phyloP scores from a whole-genome alignment of 306 rosid genomes.

The Corylus heterophylla region DNA sequence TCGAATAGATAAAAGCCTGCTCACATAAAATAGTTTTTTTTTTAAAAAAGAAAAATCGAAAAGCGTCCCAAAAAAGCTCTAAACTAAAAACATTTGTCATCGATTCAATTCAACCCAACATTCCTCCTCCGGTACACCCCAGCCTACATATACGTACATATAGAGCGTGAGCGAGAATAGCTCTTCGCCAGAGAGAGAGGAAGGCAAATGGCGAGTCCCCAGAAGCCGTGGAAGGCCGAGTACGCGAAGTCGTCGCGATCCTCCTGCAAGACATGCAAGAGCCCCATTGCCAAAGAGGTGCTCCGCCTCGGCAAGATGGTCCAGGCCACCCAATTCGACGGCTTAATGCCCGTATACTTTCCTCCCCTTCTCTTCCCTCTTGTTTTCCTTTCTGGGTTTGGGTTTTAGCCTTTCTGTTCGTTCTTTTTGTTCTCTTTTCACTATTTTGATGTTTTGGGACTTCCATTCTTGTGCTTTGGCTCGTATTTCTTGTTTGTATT shows the following conservation, averaged over 20 bases:
- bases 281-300: constrained; percentile 57
- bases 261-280: constrained; percentile 84
- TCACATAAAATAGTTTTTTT: too few relatives aligned
- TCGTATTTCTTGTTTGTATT: neutral
- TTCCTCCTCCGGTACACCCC: neutral
- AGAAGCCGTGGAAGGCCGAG: constrained; percentile 91
- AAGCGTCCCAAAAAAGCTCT: too few relatives aligned
- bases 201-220: constrained; percentile 67
- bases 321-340: constrained; percentile 86
- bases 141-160: neutral
- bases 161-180: neutral
- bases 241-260: constrained; percentile 92
- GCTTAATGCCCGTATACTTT: constrained; percentile 76
- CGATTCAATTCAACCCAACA: neutral
- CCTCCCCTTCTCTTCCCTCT: neutral
- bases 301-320: constrained; percentile 98
- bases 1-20: too few relatives aligned
- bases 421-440: neutral
- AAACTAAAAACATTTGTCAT: neutral
- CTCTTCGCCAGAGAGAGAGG: neutral
- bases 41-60: too few relatives aligned
- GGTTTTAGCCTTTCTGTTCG: neutral
- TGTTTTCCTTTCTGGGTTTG: neutral
- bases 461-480: neutral
- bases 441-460: neutral